Conservation (phyloP, 768 basidiomycete genomes). For the Hortiboletus flavorubellus region DNA sequence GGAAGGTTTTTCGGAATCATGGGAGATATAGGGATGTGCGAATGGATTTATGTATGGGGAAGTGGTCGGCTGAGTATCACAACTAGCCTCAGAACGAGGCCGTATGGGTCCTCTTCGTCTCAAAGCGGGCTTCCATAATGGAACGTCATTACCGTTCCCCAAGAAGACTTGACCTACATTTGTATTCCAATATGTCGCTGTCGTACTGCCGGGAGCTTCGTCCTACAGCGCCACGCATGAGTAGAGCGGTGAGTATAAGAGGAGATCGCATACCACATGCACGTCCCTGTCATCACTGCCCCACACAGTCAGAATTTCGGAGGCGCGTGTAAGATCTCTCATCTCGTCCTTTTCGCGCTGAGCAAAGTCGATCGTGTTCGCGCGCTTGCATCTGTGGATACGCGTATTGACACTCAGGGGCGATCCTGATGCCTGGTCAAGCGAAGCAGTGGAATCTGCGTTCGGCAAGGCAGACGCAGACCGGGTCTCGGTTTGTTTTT, state of each 20-base stretch:
- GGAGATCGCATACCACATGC: slow-evolving; percentile 8
- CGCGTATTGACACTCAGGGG: slow-evolving; percentile 9
- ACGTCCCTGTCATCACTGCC: slow-evolving; percentile 6
- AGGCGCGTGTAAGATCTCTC: slow-evolving; percentile 79
- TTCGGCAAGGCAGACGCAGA: background rate
- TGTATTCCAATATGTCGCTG: slow-evolving; percentile 50
- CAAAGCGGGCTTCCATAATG: slow-evolving; percentile 34
- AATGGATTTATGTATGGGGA: slow-evolving; percentile 19
- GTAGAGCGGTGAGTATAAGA: background rate
- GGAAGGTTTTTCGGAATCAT: slow-evolving; percentile 22
- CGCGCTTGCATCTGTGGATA: slow-evolving; percentile 29
- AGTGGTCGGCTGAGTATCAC: background rate
- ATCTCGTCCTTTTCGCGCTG: slow-evolving; percentile 87
- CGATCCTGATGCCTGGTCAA: background rate
- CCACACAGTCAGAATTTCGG: slow-evolving; percentile 63
- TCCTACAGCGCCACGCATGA: slow-evolving; percentile 17
- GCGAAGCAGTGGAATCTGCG: background rate
- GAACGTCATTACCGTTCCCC: slow-evolving; percentile 83
- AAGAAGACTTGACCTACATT: slow-evolving; percentile 68
- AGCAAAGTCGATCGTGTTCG: slow-evolving; percentile 77
- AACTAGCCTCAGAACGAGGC: background rate
- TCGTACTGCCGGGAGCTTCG: slow-evolving; percentile 29
- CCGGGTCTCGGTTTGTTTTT: background rate
- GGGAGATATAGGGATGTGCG: slow-evolving; percentile 10
- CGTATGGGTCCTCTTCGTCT: slow-evolving; percentile 12